Conservation (phyloP, 2,329 filamentous ascomycete genomes). For the Hypoxylon sp. region DNA sequence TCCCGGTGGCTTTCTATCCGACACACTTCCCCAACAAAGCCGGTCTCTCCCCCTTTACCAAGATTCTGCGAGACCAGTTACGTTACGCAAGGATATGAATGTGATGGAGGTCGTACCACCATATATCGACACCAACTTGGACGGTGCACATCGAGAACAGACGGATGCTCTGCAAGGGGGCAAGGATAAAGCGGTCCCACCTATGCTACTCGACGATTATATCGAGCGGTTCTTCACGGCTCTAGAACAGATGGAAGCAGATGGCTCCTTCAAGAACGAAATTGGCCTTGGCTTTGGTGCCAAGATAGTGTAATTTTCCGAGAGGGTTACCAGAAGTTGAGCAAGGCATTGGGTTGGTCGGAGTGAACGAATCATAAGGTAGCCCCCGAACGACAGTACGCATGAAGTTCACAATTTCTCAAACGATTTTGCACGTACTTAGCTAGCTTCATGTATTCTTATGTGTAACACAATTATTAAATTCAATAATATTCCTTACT, state of each 20-base stretch:
- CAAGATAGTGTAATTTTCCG: too few species aligned
- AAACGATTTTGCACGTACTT: too few species aligned
- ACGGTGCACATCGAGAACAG: not conserved
- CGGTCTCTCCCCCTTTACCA: not conserved
- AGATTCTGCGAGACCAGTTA: not conserved
- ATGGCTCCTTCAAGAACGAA: not conserved
- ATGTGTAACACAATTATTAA: too few species aligned
- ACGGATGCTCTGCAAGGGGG: not conserved
- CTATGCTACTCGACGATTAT: not conserved
- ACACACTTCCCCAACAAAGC: not conserved
- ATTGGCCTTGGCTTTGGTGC: not conserved
- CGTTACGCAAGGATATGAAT: not conserved
- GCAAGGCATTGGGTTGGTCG: not conserved
- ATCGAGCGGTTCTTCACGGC: not conserved
- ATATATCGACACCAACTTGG: not conserved
- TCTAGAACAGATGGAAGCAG: not conserved
- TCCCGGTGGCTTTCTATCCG: not conserved
- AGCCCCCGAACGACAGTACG: not conserved
- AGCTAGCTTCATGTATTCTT: too few species aligned
- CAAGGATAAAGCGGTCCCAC: not conserved
- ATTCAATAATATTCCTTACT: too few species aligned
- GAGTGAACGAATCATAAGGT: not conserved
- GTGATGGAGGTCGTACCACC: not conserved
- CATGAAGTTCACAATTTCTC: too few species aligned
- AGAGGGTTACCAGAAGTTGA: too few species aligned